Conservation (phyloP, 208 protist genomes). For the Leishmania mexicana region DNA sequence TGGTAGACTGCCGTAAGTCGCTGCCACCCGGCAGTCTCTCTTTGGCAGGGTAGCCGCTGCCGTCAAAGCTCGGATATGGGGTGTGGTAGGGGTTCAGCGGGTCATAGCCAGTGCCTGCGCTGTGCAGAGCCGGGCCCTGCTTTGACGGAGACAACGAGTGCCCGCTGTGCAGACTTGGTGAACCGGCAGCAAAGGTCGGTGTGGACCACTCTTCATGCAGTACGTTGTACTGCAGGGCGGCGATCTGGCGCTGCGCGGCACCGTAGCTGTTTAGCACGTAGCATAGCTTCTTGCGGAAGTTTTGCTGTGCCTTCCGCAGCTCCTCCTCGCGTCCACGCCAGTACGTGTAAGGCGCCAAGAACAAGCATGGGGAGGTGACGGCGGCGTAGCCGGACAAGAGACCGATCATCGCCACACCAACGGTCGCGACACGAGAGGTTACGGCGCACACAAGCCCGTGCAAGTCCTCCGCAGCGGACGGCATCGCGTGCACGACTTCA, state of each 20-base stretch:
- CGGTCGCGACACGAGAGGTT: slow-evolving; percentile 38
- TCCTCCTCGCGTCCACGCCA: slow-evolving; percentile 39
- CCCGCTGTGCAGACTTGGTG: slow-evolving; percentile 5
- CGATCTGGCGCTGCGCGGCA: slow-evolving; percentile 50
- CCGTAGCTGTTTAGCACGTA: slow-evolving; percentile 60
- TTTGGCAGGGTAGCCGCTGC: neutral
- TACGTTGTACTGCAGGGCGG: slow-evolving; percentile 42
- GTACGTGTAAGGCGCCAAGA: slow-evolving; percentile 42
- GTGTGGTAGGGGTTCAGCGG: neutral
- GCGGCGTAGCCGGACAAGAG: slow-evolving; percentile 79
- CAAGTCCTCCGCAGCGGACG: neutral
- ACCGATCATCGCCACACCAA: slow-evolving; percentile 67
- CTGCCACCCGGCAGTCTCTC: neutral
- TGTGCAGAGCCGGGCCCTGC: neutral
- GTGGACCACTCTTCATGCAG: slow-evolving; percentile 25
- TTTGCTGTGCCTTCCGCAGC: slow-evolving; percentile 29
- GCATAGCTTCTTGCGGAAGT: slow-evolving; percentile 61
- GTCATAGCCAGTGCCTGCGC: neutral
- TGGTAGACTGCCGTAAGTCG: neutral
- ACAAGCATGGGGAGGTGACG: slow-evolving; percentile 56
- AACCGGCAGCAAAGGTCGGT: slow-evolving; percentile 9
- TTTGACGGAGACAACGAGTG: neutral
- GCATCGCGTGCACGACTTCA: neutral
- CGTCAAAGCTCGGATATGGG: neutral
- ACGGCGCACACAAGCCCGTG: slow-evolving; percentile 20